Percentiles rank a stretch among this genome's conserved stretches.
Conservation (phyloP, 495 filamentous ascomycete genomes). For the Saxophila tyrrhenica region DNA sequence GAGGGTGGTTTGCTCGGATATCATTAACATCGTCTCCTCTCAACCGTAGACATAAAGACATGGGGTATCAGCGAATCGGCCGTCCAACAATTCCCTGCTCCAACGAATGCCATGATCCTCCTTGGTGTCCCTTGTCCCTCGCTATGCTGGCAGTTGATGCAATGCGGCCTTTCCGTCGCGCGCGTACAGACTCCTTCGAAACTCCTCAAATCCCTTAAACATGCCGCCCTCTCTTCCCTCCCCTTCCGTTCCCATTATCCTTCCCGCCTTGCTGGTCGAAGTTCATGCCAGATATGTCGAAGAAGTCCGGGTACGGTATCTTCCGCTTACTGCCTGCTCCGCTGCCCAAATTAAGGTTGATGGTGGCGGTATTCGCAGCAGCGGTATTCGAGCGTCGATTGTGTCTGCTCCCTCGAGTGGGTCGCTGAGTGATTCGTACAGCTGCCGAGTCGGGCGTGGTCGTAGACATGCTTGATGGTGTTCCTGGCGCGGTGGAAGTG, state of each 20-base stretch:
- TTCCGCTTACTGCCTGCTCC: slow-evolving; percentile 70
- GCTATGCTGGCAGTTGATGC: too few species aligned
- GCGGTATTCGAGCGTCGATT: slow-evolving; percentile 36
- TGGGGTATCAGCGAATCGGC: too few species aligned
- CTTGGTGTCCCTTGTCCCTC: too few species aligned
- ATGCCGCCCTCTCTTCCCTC: slow-evolving; percentile 57
- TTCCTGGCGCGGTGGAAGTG: slow-evolving; percentile 21
- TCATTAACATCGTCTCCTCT: too few species aligned
- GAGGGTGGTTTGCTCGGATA: too few species aligned
- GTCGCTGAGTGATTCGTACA: slow-evolving; percentile 16
- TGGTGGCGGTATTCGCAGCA: slow-evolving; percentile 28
- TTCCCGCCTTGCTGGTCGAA: slow-evolving; percentile 40
- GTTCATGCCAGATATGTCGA: slow-evolving; percentile 61
- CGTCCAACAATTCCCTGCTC: too few species aligned
- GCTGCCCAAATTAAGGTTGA: slow-evolving; percentile 33
- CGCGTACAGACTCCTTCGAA: too few species aligned
- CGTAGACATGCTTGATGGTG: slow-evolving; percentile 14
- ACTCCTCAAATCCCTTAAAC: too few species aligned
- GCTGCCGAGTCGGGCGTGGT: slow-evolving; percentile 19
- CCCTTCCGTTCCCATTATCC: slow-evolving; percentile 34
- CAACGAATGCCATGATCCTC: too few species aligned
- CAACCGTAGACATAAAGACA: too few species aligned
- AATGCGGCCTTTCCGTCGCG: too few species aligned
- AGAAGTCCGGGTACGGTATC: slow-evolving; percentile 65
- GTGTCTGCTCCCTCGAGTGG: background rate